Conservation (phyloP, 1,284 basidiomycete species). For the Takashimella koratensis region DNA sequence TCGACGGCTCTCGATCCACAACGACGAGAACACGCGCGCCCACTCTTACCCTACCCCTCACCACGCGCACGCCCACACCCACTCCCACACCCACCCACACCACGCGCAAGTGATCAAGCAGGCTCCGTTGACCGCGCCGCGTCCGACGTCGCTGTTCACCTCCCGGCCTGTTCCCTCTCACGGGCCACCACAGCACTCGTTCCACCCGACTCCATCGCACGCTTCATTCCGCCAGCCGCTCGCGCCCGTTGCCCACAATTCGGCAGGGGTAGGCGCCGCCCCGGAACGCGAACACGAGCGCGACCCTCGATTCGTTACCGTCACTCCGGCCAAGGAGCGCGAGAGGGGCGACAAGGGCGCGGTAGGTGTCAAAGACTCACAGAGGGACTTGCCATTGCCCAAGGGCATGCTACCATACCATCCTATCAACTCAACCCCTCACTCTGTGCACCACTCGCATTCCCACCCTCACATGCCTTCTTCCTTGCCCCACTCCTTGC, state of each 20-base stretch:
- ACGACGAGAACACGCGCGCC: slow-evolving; percentile 21
- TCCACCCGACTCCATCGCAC: neutral
- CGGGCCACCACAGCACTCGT: neutral
- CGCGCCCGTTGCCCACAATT: slow-evolving; percentile 13
- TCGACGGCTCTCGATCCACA: slow-evolving; percentile 2
- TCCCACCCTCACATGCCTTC: neutral
- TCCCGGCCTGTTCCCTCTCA: neutral
- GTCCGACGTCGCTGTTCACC: neutral
- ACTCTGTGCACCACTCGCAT: neutral
- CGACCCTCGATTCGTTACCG: neutral
- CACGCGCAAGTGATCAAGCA: slow-evolving; percentile 1
- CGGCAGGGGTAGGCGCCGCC: neutral
- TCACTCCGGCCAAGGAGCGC: neutral
- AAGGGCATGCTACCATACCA: slow-evolving; percentile 4
- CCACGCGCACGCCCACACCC: slow-evolving; percentile 1
- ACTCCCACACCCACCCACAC: slow-evolving; percentile 1
- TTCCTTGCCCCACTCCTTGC: neutral
- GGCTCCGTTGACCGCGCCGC: slow-evolving; percentile 11
- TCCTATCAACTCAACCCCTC: neutral
- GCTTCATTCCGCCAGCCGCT: slow-evolving; percentile 11
- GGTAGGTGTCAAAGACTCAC: too few species aligned
- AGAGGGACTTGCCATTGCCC: slow-evolving; percentile 13
- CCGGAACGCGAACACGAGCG: neutral
- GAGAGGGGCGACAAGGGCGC: neutral
- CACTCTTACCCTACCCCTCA: slow-evolving; percentile 6